Evolutionary conservation across 306 rosid genomes (phyloP), one percentile per base, ranked within the genome.

Genomic region (Sicyos edulis): DNA sequence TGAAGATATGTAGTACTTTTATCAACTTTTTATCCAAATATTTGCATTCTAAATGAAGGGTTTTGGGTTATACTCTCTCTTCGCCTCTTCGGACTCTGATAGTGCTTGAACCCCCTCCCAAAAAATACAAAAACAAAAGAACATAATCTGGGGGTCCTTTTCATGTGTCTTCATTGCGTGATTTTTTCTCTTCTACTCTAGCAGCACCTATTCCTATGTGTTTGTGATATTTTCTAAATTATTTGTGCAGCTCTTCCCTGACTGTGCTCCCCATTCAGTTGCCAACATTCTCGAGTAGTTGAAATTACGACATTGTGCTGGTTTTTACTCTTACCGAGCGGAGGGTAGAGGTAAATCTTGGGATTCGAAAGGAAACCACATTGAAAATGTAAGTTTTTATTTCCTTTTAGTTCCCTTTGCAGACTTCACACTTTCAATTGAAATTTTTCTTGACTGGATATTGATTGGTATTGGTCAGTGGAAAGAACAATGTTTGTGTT

Each of bases 301-400:
- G 85, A n/a, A 75, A 58, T 73, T 91, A 80, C 84, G 79, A 74
- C 97, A 88, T 67, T 90, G 96, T 70, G 97, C 99, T 14, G 99
- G 99, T 58, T 93, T 97, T 79, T 89, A 88, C 73, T 88, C 91
- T 71, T 87, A 87, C 83, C 99, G 97, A 19, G 95, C 97, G 9
- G 99, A 93, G 82, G 58, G 85, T 73, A 85, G 95, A 66, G 97
- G 96, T 17, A 72, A 80, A 50, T 82, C 79, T 53, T 93, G 99
- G 99, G 97, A 90, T 76, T 81, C 88, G 16, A 83, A 86, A 77
- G 99, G 99, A 86, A 87, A 87, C 83, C 99, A 88, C 78, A 82
- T 87, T 9, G 78, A 86, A 78, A 84, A 88, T 77, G 97, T 93
- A 82, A 82, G 92, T 76, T 53, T 79, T 73, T 7, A 26, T 49